A percentile compares a stretch with the other conserved stretches of the same genome.
These are phyloP conservation scores for Ceratocystis ficicola DNA, from an alignment of 2,329 filamentous ascomycete genomes.

Conservation along the genomic window DNA sequence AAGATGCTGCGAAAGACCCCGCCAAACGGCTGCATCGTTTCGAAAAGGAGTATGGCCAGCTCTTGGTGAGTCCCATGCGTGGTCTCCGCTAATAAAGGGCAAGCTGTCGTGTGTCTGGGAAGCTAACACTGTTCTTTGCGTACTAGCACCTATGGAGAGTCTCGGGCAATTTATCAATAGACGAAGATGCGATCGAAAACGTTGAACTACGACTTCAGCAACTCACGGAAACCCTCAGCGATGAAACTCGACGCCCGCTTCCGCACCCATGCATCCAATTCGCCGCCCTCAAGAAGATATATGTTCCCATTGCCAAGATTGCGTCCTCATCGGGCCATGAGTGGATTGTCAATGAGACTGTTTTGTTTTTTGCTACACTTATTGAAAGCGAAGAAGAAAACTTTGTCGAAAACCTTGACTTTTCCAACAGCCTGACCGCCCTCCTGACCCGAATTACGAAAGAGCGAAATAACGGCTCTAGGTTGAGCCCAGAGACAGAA, in stretches of 20 bases:
- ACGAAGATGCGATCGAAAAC: constrained; percentile 49
- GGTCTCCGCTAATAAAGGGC: neutral
- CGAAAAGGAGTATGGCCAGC: constrained; percentile 52
- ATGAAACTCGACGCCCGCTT: constrained; percentile 76
- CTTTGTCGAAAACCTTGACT: constrained; percentile 74
- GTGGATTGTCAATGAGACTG: constrained; percentile 70
- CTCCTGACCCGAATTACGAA: constrained; percentile 69
- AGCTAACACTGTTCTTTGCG: constrained; percentile 5
- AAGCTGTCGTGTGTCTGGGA: neutral
- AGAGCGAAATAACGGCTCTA: constrained; percentile 48
- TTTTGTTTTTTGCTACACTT: constrained; percentile 77
- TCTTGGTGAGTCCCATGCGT: constrained; percentile 38
- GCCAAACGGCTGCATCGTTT: constrained; percentile 53
- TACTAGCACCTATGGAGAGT: constrained; percentile 42
- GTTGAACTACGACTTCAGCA: constrained; percentile 52
- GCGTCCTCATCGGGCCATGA: constrained; percentile 75
- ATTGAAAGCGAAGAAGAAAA: constrained; percentile 96
- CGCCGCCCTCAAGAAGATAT: constrained; percentile 75
- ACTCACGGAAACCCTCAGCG: constrained; percentile 61
- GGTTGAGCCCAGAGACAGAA: constrained; percentile 70
- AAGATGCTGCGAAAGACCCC: constrained; percentile 50
- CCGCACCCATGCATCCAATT: constrained; percentile 88
- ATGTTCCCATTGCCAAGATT: constrained; percentile 78
- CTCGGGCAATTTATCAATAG: constrained; percentile 46
- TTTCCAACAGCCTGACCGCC: constrained; percentile 77